These are phyloP conservation scores for Pisolithus marmoratus DNA, from an alignment of 768 basidiomycete species.

Conservation along the genomic window DNA sequence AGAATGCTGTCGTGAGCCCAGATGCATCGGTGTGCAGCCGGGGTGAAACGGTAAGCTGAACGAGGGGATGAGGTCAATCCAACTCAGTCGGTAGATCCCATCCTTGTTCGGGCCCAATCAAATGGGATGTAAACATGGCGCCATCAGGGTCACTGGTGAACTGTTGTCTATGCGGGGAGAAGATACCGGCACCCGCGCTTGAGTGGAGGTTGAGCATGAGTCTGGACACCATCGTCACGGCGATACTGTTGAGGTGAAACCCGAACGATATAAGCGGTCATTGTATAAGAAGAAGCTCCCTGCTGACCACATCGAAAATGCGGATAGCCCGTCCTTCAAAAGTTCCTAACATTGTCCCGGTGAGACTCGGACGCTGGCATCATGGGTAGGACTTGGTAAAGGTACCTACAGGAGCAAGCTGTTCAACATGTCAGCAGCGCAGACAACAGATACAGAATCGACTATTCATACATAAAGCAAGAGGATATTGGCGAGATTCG, in stretches of 20 bases:
- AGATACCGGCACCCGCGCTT: slow-evolving; percentile 21
- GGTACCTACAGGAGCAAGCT: slow-evolving; percentile 5
- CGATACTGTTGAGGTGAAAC: slow-evolving; percentile 29
- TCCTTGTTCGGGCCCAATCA: not conserved
- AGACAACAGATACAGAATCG: not conserved
- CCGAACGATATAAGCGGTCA: not conserved
- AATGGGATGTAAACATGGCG: not conserved
- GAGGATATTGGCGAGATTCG: slow-evolving; percentile 44
- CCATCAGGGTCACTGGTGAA: not conserved
- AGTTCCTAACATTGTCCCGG: slow-evolving; percentile 29
- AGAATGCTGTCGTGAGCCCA: no score
- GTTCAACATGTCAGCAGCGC: not conserved
- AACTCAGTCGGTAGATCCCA: not conserved
- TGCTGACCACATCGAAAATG: slow-evolving; percentile 43
- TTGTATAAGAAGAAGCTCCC: not conserved
- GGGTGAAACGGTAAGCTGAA: no score
- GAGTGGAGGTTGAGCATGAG: slow-evolving; percentile 52
- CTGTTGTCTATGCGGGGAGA: not conserved
- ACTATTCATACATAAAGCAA: slow-evolving; percentile 30
- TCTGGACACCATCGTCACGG: slow-evolving; percentile 49
- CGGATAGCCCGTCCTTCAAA: slow-evolving; percentile 42
- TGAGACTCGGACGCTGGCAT: not conserved
- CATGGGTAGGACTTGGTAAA: not conserved
- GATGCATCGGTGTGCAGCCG: no score
- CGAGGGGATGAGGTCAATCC: not conserved